Percentiles rank a stretch among this genome's conserved stretches.
Conservation (phyloP, 2,329 filamentous ascomycete species). For the Fusarium sp. region DNA sequence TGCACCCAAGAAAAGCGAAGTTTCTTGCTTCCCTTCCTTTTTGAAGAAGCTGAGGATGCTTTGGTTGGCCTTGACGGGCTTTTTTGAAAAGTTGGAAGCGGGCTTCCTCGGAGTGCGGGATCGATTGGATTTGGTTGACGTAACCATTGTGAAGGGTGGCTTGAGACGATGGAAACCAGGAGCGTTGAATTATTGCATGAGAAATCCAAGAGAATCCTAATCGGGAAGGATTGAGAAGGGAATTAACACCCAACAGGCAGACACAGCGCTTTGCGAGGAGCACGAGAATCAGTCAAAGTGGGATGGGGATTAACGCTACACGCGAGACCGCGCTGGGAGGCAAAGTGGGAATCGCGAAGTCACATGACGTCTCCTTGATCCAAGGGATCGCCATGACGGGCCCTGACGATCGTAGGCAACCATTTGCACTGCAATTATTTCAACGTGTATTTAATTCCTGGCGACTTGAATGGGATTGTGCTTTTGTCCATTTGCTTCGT, state of each 20-base stretch:
- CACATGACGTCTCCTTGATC: constrained; percentile 42
- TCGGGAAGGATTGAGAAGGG: neutral
- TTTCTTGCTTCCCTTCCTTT: constrained; percentile 71
- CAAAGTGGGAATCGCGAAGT: constrained; percentile 45
- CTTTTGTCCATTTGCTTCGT: neutral
- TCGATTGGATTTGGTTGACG: constrained; percentile 49
- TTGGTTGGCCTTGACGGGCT: constrained; percentile 62
- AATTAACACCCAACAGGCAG: too few species aligned
- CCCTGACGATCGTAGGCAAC: neutral
- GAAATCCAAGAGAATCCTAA: neutral
- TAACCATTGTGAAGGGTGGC: constrained; percentile 46
- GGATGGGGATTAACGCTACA: constrained; percentile 33
- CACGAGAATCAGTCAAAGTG: constrained; percentile 15
- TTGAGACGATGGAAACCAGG: neutral
- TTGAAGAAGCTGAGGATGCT: constrained; percentile 83
- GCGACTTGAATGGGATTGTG: neutral
- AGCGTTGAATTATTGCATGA: neutral
- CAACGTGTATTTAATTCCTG: neutral
- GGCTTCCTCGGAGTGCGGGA: constrained; percentile 49
- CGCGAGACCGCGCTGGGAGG: constrained; percentile 36
- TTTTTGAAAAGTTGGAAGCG: constrained; percentile 45
- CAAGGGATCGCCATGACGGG: neutral
- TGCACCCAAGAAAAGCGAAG: constrained; percentile 66
- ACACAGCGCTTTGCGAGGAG: neutral
- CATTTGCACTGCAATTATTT: neutral